phyloP scores from a whole-genome alignment of 2,329 filamentous ascomycete species.

The Cadophora sp. region DNA sequence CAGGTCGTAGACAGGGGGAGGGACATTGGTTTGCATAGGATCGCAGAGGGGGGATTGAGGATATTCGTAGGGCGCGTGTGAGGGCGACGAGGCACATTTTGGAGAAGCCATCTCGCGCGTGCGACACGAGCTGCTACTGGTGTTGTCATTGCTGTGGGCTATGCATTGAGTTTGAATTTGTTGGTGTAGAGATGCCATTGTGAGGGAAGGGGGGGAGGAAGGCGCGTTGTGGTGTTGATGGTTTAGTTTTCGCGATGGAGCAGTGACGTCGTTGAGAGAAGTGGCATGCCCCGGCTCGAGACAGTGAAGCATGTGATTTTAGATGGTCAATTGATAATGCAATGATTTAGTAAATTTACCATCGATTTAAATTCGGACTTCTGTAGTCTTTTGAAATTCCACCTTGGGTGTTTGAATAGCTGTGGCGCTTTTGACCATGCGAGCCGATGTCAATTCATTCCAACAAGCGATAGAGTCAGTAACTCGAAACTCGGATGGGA shows the following conservation, averaged over 20 bases:
- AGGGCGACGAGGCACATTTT: slow-evolving; percentile 30
- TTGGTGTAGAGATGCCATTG: slow-evolving; percentile 31
- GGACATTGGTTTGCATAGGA: slow-evolving; percentile 24
- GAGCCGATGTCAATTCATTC: background rate
- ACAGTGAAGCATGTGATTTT: slow-evolving; percentile 36
- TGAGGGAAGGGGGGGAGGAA: slow-evolving; percentile 22
- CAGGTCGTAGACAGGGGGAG: slow-evolving; percentile 20
- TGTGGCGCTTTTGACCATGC: background rate
- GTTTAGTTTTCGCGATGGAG: slow-evolving; percentile 18
- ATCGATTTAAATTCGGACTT: background rate
- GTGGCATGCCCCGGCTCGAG: background rate
- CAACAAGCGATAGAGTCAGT: background rate
- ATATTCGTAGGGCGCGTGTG: background rate
- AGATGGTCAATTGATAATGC: background rate
- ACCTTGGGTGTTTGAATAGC: background rate
- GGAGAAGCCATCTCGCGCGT: slow-evolving; percentile 38
- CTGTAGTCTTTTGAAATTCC: background rate
- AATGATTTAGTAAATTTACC: background rate
- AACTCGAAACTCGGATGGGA: slow-evolving; percentile 24
- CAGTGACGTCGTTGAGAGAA: slow-evolving; percentile 39
- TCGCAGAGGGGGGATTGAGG: slow-evolving; percentile 1
- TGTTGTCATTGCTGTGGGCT: slow-evolving; percentile 39
- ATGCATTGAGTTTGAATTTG: slow-evolving; percentile 39
- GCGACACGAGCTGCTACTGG: slow-evolving; percentile 39
- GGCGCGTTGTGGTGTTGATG: slow-evolving; percentile 29